These are phyloP conservation scores for Amauroascus niger DNA, from an alignment of 2,329 filamentous ascomycete genomes.

Conservation along the genomic window DNA sequence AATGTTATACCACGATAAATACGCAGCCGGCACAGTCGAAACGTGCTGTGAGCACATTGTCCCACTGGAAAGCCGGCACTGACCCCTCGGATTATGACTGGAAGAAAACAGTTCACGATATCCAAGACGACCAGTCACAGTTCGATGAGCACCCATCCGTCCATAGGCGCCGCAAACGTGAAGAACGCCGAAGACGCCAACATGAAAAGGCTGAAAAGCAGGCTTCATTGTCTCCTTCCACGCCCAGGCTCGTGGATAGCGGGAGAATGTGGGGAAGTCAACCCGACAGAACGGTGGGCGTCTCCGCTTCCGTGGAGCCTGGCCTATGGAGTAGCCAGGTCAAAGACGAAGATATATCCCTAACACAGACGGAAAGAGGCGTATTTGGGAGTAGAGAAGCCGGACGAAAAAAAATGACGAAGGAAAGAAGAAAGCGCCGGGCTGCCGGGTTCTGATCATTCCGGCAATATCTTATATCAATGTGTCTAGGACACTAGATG, in stretches of 20 bases:
- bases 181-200: conserved; percentile 5
- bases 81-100: conserved; percentile 30
- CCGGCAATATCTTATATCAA: background rate
- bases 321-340: conserved; percentile 29
- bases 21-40: conserved; percentile 18
- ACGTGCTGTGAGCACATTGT: conserved; percentile 25
- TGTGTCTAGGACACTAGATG: too few relatives aligned
- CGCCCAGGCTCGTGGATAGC: background rate
- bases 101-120: conserved; percentile 21
- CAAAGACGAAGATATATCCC: conserved; percentile 27
- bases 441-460: conserved; percentile 32
- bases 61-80: conserved; percentile 29
- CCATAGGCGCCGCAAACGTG: conserved; percentile 10
- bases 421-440: conserved; percentile 33
- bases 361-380: conserved; percentile 36
- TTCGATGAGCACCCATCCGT: background rate
- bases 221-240: background rate
- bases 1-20: conserved; percentile 26
- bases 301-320: background rate
- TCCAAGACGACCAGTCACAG: conserved; percentile 14
- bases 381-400: conserved; percentile 31
- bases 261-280: conserved; percentile 16
- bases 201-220: conserved; percentile 2
- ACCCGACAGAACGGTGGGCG: background rate
- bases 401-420: conserved; percentile 22